Evolutionary conservation across 208 protist genomes (phyloP).

Genomic region (Porcisia hertigi): DNA sequence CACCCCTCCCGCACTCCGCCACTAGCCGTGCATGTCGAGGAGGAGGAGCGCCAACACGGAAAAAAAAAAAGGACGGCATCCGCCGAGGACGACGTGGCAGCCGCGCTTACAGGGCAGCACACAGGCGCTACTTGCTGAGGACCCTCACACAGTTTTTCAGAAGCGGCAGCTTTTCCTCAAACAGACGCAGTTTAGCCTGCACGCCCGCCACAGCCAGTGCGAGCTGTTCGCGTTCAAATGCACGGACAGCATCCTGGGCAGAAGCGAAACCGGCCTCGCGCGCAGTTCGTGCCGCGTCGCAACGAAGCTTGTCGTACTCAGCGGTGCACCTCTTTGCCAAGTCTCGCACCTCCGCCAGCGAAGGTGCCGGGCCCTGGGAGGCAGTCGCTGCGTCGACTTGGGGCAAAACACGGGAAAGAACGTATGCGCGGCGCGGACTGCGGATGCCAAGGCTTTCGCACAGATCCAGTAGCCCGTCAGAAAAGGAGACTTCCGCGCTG

Average conservation of each 20-base stretch:
- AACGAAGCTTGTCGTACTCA: conserved; percentile 36
- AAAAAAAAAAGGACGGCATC: too few species aligned
- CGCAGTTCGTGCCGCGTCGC: conserved; percentile 2
- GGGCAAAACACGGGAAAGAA: conserved; percentile 27
- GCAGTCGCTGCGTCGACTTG: conserved; percentile 22
- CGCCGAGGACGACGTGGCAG: too few species aligned
- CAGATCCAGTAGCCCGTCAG: conserved; percentile 15
- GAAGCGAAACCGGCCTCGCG: conserved; percentile 10
- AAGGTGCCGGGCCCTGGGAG: conserved; percentile 6
- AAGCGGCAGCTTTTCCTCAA: conserved; percentile 37
- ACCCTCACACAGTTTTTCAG: conserved; percentile 33
- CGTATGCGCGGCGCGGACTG: conserved; percentile 46
- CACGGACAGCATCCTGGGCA: conserved; percentile 18
- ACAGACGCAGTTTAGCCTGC: conserved; percentile 25
- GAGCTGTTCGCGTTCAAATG: conserved; percentile 31
- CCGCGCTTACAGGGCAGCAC: too few species aligned
- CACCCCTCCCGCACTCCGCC: too few species aligned
- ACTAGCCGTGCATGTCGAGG: too few species aligned
- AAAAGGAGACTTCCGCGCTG: neutral
- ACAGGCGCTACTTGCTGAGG: conserved; percentile 24
- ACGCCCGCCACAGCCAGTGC: conserved; percentile 26
- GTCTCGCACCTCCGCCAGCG: conserved; percentile 30
- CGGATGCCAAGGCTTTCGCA: conserved; percentile 41
- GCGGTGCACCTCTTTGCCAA: conserved; percentile 23
- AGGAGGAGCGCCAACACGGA: too few species aligned